Percentiles rank a stretch among this genome's conserved stretches.
Conservation (phyloP, 2,329 filamentous ascomycete species). For the Phyllosticta citrichinensis region DNA sequence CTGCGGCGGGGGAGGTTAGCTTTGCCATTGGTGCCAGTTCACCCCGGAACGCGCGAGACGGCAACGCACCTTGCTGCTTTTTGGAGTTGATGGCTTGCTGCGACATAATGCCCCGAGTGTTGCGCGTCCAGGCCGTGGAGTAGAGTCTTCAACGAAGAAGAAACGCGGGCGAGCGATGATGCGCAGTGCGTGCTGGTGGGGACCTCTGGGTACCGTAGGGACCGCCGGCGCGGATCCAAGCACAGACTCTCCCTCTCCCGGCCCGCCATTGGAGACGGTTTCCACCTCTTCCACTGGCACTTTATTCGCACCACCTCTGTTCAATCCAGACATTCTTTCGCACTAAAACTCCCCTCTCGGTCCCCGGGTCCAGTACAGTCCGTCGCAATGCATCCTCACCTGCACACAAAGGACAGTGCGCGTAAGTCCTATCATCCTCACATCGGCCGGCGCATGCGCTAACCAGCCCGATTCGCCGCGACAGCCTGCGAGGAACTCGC, state of each 20-base stretch:
- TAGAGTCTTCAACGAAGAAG: neutral
- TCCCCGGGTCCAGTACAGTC: neutral
- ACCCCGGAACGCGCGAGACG: neutral
- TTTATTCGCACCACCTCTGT: neutral
- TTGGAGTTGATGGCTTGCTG: constrained; percentile 46
- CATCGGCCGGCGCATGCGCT: neutral
- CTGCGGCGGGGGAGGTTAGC: constrained; percentile 33
- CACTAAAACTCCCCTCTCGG: neutral
- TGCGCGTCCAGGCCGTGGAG: neutral
- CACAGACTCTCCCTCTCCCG: neutral
- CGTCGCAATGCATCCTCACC: constrained; percentile 82
- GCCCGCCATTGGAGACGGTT: neutral
- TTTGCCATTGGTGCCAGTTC: neutral
- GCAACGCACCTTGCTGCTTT: constrained; percentile 59
- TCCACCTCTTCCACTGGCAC: neutral
- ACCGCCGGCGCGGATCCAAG: neutral
- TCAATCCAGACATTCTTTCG: neutral
- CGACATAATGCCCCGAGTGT: constrained; percentile 23
- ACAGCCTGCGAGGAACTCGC: constrained; percentile 92
- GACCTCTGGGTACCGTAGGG: neutral
- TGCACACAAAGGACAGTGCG: constrained; percentile 84
- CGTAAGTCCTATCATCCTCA: constrained; percentile 44
- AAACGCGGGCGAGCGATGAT: neutral
- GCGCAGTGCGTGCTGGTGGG: neutral
- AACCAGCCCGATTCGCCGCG: neutral